A percentile compares a stretch with the other conserved stretches of the same genome.
Conservation (phyloP, 306 rosid genomes). For the Prunus mongolica region DNA sequence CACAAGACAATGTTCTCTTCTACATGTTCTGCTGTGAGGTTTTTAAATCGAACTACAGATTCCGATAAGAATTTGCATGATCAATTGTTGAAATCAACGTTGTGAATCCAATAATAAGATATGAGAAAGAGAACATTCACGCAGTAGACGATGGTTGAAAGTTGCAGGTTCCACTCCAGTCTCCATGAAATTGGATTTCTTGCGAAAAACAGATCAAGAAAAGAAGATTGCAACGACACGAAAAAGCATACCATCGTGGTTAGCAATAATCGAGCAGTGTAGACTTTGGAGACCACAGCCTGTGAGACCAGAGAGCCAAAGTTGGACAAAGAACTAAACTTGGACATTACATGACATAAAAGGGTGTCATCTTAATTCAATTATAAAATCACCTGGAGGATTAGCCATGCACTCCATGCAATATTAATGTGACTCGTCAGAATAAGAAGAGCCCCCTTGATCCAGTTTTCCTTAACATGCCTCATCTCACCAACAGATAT, state of each 20-base stretch:
- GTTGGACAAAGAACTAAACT: background rate
- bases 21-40: background rate
- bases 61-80: background rate
- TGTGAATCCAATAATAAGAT: too few relatives aligned
- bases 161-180: constrained; percentile 32
- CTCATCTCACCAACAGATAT: background rate
- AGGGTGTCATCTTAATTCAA: background rate
- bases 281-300: constrained; percentile 26
- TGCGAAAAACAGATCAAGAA: constrained; percentile 25
- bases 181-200: constrained; percentile 27
- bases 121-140: constrained; percentile 14
- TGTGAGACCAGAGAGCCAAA: background rate
- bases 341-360: background rate
- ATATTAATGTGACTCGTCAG: constrained; percentile 6
- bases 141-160: constrained; percentile 26
- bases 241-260: constrained; percentile 31
- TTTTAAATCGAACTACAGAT: too few relatives aligned
- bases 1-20: too few relatives aligned
- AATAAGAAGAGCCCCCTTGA: constrained; percentile 40
- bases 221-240: constrained; percentile 28
- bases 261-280: constrained; percentile 25
- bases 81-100: background rate
- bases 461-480: constrained; percentile 26
- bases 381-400: constrained; percentile 32
- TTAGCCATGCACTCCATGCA: constrained; percentile 37